Evolutionary conservation across 2,329 filamentous ascomycete species (phyloP).

Genomic region (Paraconiothyrium sp.): DNA sequence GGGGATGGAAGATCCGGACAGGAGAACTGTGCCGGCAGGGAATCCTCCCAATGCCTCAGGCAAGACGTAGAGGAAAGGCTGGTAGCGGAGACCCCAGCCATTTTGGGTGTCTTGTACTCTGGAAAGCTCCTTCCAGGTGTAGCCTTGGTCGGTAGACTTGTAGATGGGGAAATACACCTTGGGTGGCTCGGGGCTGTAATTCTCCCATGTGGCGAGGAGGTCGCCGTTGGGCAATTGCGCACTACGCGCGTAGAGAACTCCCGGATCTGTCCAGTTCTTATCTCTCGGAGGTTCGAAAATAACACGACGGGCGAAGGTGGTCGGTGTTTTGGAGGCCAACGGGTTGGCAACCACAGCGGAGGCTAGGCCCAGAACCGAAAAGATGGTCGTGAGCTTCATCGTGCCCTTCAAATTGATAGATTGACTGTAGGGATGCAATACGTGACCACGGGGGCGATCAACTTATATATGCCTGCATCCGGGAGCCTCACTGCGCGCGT

Average conservation of each 20-base stretch:
- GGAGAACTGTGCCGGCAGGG: constrained; percentile 69
- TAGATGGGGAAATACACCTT: constrained; percentile 58
- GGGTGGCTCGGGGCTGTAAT: constrained; percentile 60
- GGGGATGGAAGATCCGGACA: constrained; percentile 69
- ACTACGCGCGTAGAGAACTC: constrained; percentile 63
- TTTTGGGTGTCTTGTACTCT: constrained; percentile 71
- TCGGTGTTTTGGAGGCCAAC: constrained; percentile 22
- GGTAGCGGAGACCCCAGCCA: constrained; percentile 72
- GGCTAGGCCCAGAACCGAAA: constrained; percentile 27
- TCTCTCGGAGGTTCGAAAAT: constrained; percentile 56
- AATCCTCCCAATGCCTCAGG: constrained; percentile 66
- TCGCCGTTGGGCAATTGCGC: constrained; percentile 56
- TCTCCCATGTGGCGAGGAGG: constrained; percentile 65
- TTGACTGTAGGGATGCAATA: neutral
- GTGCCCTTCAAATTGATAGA: constrained; percentile 21
- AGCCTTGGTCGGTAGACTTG: constrained; percentile 56
- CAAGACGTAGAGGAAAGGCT: constrained; percentile 74
- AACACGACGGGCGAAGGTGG: constrained; percentile 46
- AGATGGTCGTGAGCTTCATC: constrained; percentile 42
- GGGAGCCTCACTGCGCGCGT: constrained; percentile 4
- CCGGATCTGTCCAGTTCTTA: constrained; percentile 56
- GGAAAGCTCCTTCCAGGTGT: constrained; percentile 71
- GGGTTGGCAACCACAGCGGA: constrained; percentile 34
- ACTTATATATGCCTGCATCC: neutral
- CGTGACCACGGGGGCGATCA: neutral